Percentiles rank a stretch among this genome's conserved stretches.
phyloP scores from a whole-genome alignment of 2,329 filamentous ascomycete species.

The Fragosphaeria purpurea region DNA sequence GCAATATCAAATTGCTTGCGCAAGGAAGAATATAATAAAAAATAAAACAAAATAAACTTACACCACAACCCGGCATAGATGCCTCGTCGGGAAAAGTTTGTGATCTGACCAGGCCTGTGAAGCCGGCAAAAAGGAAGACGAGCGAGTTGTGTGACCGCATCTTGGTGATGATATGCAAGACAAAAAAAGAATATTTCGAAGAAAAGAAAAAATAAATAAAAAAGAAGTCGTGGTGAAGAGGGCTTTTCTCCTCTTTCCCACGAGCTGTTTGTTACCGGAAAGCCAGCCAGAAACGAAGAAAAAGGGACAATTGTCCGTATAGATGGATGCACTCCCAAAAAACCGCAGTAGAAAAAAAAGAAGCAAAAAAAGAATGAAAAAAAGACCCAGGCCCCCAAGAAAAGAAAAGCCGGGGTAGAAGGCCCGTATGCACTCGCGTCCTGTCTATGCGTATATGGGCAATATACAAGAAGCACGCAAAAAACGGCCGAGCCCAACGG shows the following conservation, averaged over 20 bases:
- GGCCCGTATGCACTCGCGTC: too few species aligned
- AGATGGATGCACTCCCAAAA: neutral
- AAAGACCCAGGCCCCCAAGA: neutral
- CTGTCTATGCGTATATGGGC: neutral
- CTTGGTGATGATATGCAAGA: neutral
- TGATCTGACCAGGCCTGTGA: constrained; percentile 1
- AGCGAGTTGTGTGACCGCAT: constrained; percentile 6
- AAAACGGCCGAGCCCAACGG: neutral
- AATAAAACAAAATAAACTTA: constrained; percentile 1
- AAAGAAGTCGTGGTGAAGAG: neutral
- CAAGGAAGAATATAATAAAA: too few species aligned
- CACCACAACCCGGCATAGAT: constrained; percentile 12
- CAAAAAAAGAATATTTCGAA: neutral
- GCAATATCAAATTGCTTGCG: too few species aligned
- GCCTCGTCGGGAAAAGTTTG: constrained; percentile 9
- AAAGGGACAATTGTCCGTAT: neutral
- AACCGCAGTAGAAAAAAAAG: neutral
- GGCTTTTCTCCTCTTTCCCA: neutral
- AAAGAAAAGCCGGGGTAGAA: neutral
- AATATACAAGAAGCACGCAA: neutral
- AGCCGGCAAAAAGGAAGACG: constrained; percentile 3
- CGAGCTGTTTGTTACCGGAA: neutral
- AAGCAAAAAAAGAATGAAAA: neutral
- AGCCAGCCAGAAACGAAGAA: neutral
- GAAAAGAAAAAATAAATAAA: neutral